Percentiles rank a stretch among this genome's conserved stretches.
Conservation (phyloP, 1,284 basidiomycete species). For the Sporisorium exsertum region DNA sequence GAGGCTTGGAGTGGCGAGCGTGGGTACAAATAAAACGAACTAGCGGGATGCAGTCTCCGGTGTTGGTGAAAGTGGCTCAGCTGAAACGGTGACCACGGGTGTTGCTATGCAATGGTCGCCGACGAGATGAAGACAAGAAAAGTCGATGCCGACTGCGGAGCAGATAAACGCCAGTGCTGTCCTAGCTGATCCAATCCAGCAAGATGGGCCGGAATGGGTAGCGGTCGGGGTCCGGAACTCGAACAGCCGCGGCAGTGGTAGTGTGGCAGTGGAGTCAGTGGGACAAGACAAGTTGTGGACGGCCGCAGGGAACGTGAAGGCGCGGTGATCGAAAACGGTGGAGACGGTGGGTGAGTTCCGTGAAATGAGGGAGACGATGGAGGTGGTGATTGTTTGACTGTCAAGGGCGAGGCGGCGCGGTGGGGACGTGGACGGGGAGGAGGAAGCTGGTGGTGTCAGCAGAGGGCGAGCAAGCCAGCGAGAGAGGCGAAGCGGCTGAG, state of each 20-base stretch:
- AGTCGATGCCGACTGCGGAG: slow-evolving; percentile 5
- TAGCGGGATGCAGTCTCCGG: slow-evolving; percentile 5
- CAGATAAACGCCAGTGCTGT: neutral
- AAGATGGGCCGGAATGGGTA: slow-evolving; percentile 9
- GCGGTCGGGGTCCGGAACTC: slow-evolving; percentile 13
- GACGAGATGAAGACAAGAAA: slow-evolving; percentile 12
- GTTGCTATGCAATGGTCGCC: slow-evolving; percentile 12
- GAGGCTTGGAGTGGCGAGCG: slow-evolving; percentile 10
- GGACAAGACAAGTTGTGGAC: neutral
- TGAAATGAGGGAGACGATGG: slow-evolving; percentile 1
- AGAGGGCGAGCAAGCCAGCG: slow-evolving; percentile 1
- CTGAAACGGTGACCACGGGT: slow-evolving; percentile 3
- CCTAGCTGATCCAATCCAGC: neutral
- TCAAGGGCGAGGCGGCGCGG: neutral
- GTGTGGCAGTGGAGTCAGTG: neutral
- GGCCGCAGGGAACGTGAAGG: neutral
- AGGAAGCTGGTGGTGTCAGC: neutral
- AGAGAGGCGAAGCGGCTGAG: neutral
- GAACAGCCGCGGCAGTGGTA: neutral
- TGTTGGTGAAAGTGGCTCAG: slow-evolving; percentile 2
- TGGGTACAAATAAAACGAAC: slow-evolving; percentile 16
- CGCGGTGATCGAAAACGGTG: slow-evolving; percentile 8
- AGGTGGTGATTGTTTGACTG: slow-evolving; percentile 3
- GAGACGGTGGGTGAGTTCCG: slow-evolving; percentile 2
- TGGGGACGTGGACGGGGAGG: neutral